Evolutionary conservation across 371 early-diverging fungal genomes (phyloP).

Genomic region (Mucor circinelloides): DNA sequence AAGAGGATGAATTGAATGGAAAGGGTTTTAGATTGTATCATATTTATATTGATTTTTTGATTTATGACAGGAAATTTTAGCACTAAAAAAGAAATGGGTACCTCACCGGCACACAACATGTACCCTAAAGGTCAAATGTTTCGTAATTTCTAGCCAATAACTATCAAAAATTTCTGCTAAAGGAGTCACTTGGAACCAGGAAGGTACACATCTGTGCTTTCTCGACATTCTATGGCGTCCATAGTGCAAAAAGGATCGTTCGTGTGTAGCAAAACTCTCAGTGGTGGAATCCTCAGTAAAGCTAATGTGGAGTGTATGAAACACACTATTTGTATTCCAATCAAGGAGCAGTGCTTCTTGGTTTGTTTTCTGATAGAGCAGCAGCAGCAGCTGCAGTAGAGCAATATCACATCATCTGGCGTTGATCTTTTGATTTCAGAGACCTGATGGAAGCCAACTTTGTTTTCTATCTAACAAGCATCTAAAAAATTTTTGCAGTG

Average conservation of each 20-base stretch:
- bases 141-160: slow-evolving; percentile 17
- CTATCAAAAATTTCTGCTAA: slow-evolving; percentile 21
- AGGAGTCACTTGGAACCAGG: slow-evolving; percentile 1
- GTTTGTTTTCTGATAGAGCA: no score
- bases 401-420: no score
- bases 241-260: background rate
- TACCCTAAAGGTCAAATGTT: slow-evolving; percentile 14
- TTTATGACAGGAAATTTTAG: background rate
- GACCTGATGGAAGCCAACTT: no score
- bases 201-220: slow-evolving; percentile 10
- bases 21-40: background rate
- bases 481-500: no score
- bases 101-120: background rate
- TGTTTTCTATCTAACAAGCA: no score
- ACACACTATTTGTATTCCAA: no score
- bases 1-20: background rate
- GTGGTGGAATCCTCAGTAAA: no score
- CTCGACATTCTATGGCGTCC: background rate
- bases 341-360: no score
- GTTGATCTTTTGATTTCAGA: no score
- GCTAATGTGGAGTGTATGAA: no score
- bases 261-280: no score
- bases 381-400: no score
- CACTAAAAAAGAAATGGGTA: background rate
- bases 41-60: background rate